Evolutionary conservation across 1,139 yeast species (phyloP).

Genomic region (Yamadazyma sp.): DNA sequence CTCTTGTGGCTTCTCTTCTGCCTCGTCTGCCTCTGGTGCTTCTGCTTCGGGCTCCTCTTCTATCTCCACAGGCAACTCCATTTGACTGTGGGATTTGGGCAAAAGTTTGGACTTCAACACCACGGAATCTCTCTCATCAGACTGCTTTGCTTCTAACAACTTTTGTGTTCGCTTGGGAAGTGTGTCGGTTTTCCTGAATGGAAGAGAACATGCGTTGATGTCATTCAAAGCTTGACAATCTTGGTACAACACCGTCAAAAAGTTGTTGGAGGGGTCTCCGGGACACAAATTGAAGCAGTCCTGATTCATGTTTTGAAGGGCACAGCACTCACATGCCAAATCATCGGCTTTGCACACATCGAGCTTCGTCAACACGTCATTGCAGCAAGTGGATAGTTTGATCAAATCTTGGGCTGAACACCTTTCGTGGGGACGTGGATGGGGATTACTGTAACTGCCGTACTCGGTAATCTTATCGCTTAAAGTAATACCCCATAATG

Average conservation of each 20-base stretch:
- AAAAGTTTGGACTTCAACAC: slow-evolving; percentile 14
- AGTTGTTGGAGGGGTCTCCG: slow-evolving; percentile 47
- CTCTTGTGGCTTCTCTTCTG: not conserved
- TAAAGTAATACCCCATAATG: not conserved
- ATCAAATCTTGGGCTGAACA: slow-evolving; percentile 45
- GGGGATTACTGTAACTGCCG: slow-evolving; percentile 49
- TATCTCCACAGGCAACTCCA: slow-evolving; percentile 1
- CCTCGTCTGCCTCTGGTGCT: not conserved
- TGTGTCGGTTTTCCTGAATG: slow-evolving; percentile 41
- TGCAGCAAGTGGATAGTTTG: slow-evolving; percentile 44
- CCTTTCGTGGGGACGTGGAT: slow-evolving; percentile 37
- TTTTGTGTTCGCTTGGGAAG: slow-evolving; percentile 2
- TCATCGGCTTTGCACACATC: slow-evolving; percentile 54
- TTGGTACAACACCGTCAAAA: slow-evolving; percentile 42
- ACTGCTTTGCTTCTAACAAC: not conserved
- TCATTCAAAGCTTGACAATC: slow-evolving; percentile 50
- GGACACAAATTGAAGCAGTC: slow-evolving; percentile 51
- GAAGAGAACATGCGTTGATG: slow-evolving; percentile 51
- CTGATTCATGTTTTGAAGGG: slow-evolving; percentile 45
- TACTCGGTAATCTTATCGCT: slow-evolving; percentile 18
- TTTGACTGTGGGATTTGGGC: slow-evolving; percentile 8
- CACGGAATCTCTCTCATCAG: not conserved
- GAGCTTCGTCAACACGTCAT: slow-evolving; percentile 42
- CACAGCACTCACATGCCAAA: slow-evolving; percentile 57
- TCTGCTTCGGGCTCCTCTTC: not conserved